Evolutionary conservation across 495 filamentous ascomycete species (phyloP), one percentile per base, ranked within the genome.

Genomic region (Hypoxylon crocopeplum): DNA sequence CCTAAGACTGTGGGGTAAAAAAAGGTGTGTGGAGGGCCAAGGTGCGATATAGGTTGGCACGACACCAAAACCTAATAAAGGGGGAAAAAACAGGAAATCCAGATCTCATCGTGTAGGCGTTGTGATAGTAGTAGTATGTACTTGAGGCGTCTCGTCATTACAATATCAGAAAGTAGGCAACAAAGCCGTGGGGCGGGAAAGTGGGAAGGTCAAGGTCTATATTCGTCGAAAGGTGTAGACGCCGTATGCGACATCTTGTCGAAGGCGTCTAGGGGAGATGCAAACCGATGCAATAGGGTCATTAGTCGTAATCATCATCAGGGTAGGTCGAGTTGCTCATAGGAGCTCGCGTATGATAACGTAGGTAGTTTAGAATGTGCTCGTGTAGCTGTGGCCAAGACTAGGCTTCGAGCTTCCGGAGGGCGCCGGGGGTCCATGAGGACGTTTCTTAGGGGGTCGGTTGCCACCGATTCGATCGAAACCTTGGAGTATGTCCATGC

Each of bases 401-500:
- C 47, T 52, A 16, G 75, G 69, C 58, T 75, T 79, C 24, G 68
- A 62, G 56, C 41, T 21, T 63, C 77, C 50, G 55, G 60, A 37
- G 48, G 64, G 32, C 30, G 59, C 15, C 59, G 70, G 33, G 50
- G 66, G 7, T n/a, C n/a, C n/a, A n/a, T n/a, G n/a, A n/a, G n/a
- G n/a, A n/a, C n/a, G n/a, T 62, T 51, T 52, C 70, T 67, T 32
- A 47, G 36, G 17, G 48, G 72, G 59, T 50, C 76, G 40, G 73
- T 85, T 53, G 13, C 57, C 62, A 50, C 91, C 91, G 72, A 96
- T 97, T 72, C 91, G 92, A 70, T 91, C 87, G 65, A 97, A 96
- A 5, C 91, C 92, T 69, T 92, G 88, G 46, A 93, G 80, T 49
- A 98, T 86, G 72, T 97, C 92, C 38, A 95, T 80, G 1, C 87